Conservation (phyloP, 2,329 filamentous ascomycete species). For the Aspergillus nomiae region DNA sequence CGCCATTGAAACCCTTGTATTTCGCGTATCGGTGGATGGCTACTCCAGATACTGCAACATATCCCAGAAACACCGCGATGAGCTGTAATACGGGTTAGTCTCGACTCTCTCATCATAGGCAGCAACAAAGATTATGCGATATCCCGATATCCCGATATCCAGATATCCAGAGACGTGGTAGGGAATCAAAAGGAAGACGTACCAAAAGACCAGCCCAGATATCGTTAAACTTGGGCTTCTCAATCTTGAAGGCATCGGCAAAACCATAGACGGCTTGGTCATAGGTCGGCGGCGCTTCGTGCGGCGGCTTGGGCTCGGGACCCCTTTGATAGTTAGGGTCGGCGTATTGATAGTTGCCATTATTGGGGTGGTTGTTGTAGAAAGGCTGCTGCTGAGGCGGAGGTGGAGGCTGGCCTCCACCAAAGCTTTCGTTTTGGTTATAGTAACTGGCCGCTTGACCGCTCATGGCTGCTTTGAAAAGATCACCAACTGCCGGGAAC, state of each 20-base stretch:
- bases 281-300: conserved; percentile 32
- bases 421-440: conserved; percentile 29
- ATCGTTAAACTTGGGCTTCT: conserved; percentile 86
- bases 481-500: neutral
- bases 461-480: conserved; percentile 31
- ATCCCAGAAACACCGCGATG: conserved; percentile 70
- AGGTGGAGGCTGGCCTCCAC: conserved; percentile 17
- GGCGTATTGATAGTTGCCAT: conserved; percentile 23
- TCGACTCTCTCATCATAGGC: too few relatives aligned
- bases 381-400: conserved; percentile 16
- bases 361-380: conserved; percentile 18
- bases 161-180: neutral
- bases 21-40: conserved; percentile 72
- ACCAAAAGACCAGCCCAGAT: conserved; percentile 83
- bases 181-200: conserved; percentile 25
- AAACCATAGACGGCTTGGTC: conserved; percentile 55
- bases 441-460: conserved; percentile 42
- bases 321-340: conserved; percentile 11
- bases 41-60: conserved; percentile 73
- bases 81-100: conserved; percentile 51
- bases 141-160: too few relatives aligned
- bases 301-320: conserved; percentile 22
- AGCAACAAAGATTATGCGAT: neutral
- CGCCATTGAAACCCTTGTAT: conserved; percentile 65
- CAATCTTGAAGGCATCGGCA: conserved; percentile 78